Evolutionary conservation across 148 eudicot species (phyloP).

Genomic region (Nepenthes gracilis): DNA sequence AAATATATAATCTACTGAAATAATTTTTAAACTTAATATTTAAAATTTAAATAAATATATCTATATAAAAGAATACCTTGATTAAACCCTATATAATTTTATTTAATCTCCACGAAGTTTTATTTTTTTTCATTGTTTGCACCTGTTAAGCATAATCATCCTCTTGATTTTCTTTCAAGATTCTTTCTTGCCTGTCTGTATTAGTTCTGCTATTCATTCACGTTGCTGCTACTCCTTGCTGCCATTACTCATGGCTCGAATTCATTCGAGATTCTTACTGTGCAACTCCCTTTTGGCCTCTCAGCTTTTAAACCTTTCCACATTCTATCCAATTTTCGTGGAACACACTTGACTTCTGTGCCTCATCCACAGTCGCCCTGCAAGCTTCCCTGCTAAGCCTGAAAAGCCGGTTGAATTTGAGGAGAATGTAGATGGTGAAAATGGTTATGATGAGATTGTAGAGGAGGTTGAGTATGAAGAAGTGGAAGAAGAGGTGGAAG

Average conservation of each 20-base stretch:
- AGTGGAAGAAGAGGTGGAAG: conserved; percentile 65
- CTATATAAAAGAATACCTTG: too few species aligned
- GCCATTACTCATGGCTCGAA: conserved; percentile 65
- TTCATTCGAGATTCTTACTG: conserved; percentile 63
- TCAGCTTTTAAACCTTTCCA: conserved; percentile 49
- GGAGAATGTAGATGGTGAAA: conserved; percentile 55
- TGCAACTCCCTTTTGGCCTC: conserved; percentile 59
- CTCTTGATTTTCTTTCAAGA: conserved; percentile 36
- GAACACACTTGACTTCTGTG: conserved; percentile 66
- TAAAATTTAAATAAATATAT: too few species aligned
- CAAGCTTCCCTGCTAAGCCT: conserved; percentile 32
- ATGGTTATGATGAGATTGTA: conserved; percentile 55
- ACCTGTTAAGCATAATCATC: conserved; percentile 47
- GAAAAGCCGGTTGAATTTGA: conserved; percentile 38
- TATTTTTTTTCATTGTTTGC: conserved; percentile 37
- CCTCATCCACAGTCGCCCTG: conserved; percentile 54
- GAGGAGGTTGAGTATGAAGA: conserved; percentile 76
- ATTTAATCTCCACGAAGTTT: too few species aligned
- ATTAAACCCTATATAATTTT: too few species aligned
- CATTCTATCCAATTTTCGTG: conserved; percentile 50
- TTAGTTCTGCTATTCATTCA: conserved; percentile 32
- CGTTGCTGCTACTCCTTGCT: conserved; percentile 45
- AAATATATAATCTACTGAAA: too few species aligned
- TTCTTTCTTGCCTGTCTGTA: conserved; percentile 47
- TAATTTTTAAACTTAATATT: too few species aligned